A percentile compares a stretch with the other conserved stretches of the same genome.
phyloP scores from a whole-genome alignment of 805 yeast species.

The Wickerhamia fluorescens region DNA sequence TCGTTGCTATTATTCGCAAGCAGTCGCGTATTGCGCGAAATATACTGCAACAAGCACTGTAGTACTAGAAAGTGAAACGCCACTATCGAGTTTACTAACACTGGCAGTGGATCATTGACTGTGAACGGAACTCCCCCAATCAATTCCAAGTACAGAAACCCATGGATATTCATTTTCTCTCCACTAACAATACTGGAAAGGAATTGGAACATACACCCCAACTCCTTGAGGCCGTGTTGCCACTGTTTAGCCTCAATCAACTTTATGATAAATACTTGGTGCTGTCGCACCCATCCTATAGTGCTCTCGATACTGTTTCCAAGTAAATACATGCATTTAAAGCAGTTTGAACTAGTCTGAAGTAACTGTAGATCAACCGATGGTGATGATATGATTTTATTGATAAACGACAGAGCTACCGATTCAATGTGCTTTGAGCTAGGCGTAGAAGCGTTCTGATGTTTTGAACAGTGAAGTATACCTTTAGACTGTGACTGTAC shows the following conservation, averaged over 20 bases:
- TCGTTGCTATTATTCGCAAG: conserved; percentile 7
- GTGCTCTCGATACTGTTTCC: conserved; percentile 4
- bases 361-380: too few relatives aligned
- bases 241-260: conserved; percentile 12
- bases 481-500: conserved; percentile 2
- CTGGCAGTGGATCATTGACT: conserved; percentile 1
- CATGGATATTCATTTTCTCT: conserved; percentile 1
- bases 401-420: conserved; percentile 4
- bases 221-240: conserved; percentile 8
- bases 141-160: neutral
- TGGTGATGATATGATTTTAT: too few relatives aligned
- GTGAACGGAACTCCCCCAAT: conserved; percentile 7
- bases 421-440: conserved; percentile 6
- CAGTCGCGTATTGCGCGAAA: conserved; percentile 12
- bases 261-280: conserved; percentile 21
- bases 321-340: conserved; percentile 12
- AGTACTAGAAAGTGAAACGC: conserved; percentile 24
- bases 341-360: conserved; percentile 11
- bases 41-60: conserved; percentile 19
- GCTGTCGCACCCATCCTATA: conserved; percentile 13
- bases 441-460: conserved; percentile 6
- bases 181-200: conserved; percentile 7
- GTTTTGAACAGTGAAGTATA: conserved; percentile 7
- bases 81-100: conserved; percentile 9
- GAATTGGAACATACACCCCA: conserved; percentile 3